These are phyloP conservation scores for Myriosclerotinia curreyana DNA, from an alignment of 2,329 filamentous ascomycete genomes.

Conservation along the genomic window DNA sequence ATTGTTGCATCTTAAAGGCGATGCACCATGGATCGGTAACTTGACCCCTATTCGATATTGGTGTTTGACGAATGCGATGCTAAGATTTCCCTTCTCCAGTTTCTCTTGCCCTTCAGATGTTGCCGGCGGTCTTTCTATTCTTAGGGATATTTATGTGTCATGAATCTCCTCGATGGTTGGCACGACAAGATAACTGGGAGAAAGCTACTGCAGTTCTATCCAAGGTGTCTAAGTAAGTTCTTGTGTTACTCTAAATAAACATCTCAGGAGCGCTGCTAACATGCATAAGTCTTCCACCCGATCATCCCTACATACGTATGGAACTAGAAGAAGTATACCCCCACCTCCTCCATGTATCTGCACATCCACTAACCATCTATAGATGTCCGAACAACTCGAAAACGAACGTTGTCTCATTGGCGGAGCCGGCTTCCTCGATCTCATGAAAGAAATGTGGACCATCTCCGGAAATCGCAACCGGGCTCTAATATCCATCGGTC, in stretches of 20 bases:
- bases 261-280: conserved; percentile 41
- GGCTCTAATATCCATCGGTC: conserved; percentile 60
- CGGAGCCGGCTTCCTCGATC: conserved; percentile 49
- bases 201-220: conserved; percentile 55
- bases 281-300: conserved; percentile 49
- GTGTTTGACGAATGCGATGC: neutral
- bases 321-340: conserved; percentile 50
- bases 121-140: conserved; percentile 61
- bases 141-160: conserved; percentile 59
- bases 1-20: conserved; percentile 15
- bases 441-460: conserved; percentile 60
- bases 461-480: conserved; percentile 59
- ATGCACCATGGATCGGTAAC: conserved; percentile 19
- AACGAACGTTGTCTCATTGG: conserved; percentile 49
- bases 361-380: conserved; percentile 1
- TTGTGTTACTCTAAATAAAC: conserved; percentile 13
- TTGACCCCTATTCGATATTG: neutral
- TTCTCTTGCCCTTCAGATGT: conserved; percentile 61
- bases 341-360: no score
- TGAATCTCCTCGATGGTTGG: conserved; percentile 64
- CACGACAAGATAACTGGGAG: conserved; percentile 66
- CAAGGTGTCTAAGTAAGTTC: conserved; percentile 43
- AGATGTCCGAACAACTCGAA: conserved; percentile 46
- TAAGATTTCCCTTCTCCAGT: conserved; percentile 49
- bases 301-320: conserved; percentile 52